Evolutionary conservation across 805 yeast genomes (phyloP), one percentile per base, ranked within the genome.

Genomic region (Metschnikowia shivogae): DNA sequence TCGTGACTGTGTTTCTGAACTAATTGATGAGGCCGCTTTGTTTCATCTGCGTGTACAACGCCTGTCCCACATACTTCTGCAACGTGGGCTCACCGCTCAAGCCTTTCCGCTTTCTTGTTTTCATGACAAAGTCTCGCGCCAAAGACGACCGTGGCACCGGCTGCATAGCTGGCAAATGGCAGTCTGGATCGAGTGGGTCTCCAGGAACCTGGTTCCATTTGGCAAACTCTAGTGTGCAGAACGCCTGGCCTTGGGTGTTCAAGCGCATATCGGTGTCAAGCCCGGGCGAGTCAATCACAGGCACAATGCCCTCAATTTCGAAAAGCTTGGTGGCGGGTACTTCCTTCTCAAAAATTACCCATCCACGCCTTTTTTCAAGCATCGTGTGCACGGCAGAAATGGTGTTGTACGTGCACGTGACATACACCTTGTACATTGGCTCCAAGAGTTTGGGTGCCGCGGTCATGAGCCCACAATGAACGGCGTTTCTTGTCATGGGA

Each of bases 201-300:
- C 99, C 99, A 1, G 96, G 96, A 0, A 87, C 95, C 3, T 71
- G 63, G 17, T 77, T 75, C 96, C 97, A 93, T 45, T 73, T 75
- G 45, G 74, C 74, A 62, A 87, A 88, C 39, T 75, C 76, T 49
- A 84, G 60, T 38, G 78, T 78, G 37, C 89, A 79, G 72, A 80
- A 73, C 0, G 93, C 90, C 55, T 79, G 84, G 4, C 97, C 97
- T 50, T 80, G 82, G 0, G 96, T 81, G 10, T 82, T 77, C 10
- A 88, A 63, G 50, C 96, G 65, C 28, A 93, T 65, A 61, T 93
- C 99, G 0, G 95, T 81, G 58, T 88, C 97, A 38, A 93, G 72
- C 0, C 98, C 99, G 43, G 84, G 70, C 1, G 97, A 84, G 52
- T 93, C 99, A 38, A 93, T 86, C 1, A 87, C 93, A 0, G 99